Conservation (phyloP, 345 rosid species). For the Eucalyptus regnans region DNA sequence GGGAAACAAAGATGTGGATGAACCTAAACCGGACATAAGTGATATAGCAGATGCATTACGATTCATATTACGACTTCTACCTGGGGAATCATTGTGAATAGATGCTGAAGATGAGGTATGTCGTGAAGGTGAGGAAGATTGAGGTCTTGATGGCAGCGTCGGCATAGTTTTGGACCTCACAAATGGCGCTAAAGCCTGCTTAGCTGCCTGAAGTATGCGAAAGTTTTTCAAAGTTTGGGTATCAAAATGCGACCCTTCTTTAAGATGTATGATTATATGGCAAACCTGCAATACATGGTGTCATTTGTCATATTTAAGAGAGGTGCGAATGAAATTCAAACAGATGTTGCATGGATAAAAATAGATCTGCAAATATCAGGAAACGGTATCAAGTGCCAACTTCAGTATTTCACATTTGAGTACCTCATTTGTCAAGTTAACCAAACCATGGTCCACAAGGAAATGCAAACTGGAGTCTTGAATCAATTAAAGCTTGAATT, state of each 20-base stretch:
- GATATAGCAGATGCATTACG: constrained; percentile 52
- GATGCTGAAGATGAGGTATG: constrained; percentile 6
- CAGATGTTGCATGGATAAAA: not conserved
- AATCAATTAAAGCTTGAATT: not conserved
- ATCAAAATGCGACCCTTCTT: constrained; percentile 58
- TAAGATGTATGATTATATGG: constrained; percentile 57
- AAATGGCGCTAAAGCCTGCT: constrained; percentile 48
- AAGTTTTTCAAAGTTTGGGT: constrained; percentile 55
- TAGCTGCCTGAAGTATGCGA: constrained; percentile 71
- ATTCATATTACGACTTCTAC: constrained; percentile 31
- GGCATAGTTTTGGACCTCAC: constrained; percentile 35
- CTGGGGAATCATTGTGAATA: constrained; percentile 25
- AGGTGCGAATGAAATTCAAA: not conserved
- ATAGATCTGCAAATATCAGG: not conserved
- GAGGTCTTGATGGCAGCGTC: constrained; percentile 35
- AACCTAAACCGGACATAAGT: constrained; percentile 70
- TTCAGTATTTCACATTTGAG: not conserved
- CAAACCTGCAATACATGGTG: constrained; percentile 64
- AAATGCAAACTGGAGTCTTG: not conserved
- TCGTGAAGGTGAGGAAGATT: constrained; percentile 27
- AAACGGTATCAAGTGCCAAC: not conserved
- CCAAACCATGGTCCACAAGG: not conserved
- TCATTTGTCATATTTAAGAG: not conserved
- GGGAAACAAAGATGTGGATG: constrained; percentile 48
- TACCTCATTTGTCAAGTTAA: not conserved